Conservation (phyloP, 1,284 basidiomycete genomes). For the Ceratobasidium sp. region DNA sequence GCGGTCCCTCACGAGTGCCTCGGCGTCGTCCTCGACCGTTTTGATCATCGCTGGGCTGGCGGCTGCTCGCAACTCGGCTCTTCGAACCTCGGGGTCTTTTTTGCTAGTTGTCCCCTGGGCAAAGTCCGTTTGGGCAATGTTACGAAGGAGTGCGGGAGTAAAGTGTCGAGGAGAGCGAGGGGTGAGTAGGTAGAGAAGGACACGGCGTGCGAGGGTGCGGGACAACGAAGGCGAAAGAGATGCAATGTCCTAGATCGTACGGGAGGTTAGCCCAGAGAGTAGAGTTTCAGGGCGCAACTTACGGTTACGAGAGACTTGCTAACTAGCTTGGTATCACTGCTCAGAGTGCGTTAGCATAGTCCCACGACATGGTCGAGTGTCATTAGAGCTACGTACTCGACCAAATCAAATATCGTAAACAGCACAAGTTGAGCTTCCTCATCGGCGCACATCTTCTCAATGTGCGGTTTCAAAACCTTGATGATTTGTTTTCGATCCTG, state of each 20-base stretch:
- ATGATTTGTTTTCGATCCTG: conserved; percentile 88
- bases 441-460: conserved; percentile 82
- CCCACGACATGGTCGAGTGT: conserved; percentile 1
- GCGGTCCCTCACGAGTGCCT: conserved; percentile 69
- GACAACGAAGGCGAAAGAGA: conserved; percentile 50
- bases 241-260: conserved; percentile 48
- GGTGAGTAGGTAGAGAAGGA: conserved; percentile 79
- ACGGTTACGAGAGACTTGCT: conserved; percentile 76
- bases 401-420: conserved; percentile 84
- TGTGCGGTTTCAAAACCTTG: conserved; percentile 83
- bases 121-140: conserved; percentile 73
- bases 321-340: conserved; percentile 85
- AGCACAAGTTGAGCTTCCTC: conserved; percentile 87
- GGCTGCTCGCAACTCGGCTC: conserved; percentile 69
- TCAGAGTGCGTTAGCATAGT: conserved; percentile 1
- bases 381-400: conserved; percentile 68
- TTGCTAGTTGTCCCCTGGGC: conserved; percentile 74
- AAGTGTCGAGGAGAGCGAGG: conserved; percentile 82
- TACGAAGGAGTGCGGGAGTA: conserved; percentile 74
- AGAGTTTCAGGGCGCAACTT: conserved; percentile 51
- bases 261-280: neutral
- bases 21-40: conserved; percentile 67
- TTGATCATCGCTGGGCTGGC: conserved; percentile 73
- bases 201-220: conserved; percentile 60
- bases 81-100: conserved; percentile 67